These are phyloP conservation scores for Ilex paraguariensis DNA, from an alignment of 305 asterid species.

Conservation along the genomic window DNA sequence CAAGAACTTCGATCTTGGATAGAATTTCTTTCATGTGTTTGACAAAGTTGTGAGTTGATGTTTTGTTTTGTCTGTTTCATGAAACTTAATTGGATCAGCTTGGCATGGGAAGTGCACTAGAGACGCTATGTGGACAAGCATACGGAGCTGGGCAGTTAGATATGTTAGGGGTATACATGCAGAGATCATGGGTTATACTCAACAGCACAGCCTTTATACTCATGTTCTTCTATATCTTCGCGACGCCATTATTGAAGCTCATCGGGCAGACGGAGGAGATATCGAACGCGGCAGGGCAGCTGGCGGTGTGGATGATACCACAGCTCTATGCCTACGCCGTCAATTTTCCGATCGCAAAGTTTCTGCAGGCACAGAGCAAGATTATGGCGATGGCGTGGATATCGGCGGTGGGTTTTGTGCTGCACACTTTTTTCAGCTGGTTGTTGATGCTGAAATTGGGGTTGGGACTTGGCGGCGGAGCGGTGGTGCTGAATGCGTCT, in stretches of 20 bases:
- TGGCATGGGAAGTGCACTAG: slow-evolving; percentile 69
- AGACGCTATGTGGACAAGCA: slow-evolving; percentile 77
- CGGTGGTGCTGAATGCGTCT: slow-evolving; percentile 37
- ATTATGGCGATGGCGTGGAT: slow-evolving; percentile 48
- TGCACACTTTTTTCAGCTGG: slow-evolving; percentile 47
- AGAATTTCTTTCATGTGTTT: background rate
- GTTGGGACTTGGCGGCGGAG: slow-evolving; percentile 56
- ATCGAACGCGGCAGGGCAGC: slow-evolving; percentile 41
- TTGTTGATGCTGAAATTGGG: slow-evolving; percentile 44
- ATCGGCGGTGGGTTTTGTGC: slow-evolving; percentile 30
- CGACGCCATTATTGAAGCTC: slow-evolving; percentile 30
- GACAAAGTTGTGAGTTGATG: background rate
- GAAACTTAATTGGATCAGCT: slow-evolving; percentile 17
- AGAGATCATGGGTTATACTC: slow-evolving; percentile 52
- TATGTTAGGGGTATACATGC: slow-evolving; percentile 60
- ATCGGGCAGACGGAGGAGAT: slow-evolving; percentile 50
- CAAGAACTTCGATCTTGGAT: too few species aligned
- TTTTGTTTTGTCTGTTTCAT: background rate
- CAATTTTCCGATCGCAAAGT: slow-evolving; percentile 47
- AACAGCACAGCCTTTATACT: slow-evolving; percentile 22
- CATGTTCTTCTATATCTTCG: slow-evolving; percentile 37
- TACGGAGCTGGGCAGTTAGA: slow-evolving; percentile 50
- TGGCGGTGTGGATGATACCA: slow-evolving; percentile 62
- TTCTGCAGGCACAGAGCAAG: slow-evolving; percentile 63
- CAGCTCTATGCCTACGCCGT: slow-evolving; percentile 58